These are phyloP conservation scores for Amanita rimosa DNA, from an alignment of 768 basidiomycete species.

Conservation along the genomic window DNA sequence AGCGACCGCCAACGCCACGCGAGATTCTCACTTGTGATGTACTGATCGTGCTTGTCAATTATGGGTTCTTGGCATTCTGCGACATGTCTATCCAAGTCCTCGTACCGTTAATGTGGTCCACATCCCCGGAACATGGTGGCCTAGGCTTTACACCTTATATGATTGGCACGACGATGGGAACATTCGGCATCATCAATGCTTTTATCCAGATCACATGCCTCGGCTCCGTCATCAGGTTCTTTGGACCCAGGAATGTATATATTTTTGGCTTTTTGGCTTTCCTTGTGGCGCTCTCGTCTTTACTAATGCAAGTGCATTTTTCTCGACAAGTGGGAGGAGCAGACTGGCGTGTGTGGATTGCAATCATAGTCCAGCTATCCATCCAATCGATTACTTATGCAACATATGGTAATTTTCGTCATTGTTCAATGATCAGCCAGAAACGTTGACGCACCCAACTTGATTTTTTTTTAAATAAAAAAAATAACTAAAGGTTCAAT, in stretches of 20 bases:
- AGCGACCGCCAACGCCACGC: background rate
- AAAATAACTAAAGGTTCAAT: slow-evolving; percentile 2
- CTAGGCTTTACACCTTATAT: slow-evolving; percentile 39
- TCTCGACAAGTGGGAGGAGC: slow-evolving; percentile 1
- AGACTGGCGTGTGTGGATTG: background rate
- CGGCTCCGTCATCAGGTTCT: slow-evolving; percentile 28
- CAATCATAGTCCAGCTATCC: background rate
- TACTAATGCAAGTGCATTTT: slow-evolving; percentile 6
- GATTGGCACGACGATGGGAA: slow-evolving; percentile 42
- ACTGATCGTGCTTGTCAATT: background rate
- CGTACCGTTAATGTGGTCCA: slow-evolving; percentile 26
- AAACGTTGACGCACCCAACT: background rate
- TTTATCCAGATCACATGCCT: slow-evolving; percentile 40
- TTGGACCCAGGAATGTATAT: slow-evolving; percentile 33
- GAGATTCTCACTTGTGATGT: background rate
- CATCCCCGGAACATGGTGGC: slow-evolving; percentile 42
- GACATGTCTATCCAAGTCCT: slow-evolving; percentile 1
- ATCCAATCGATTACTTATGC: background rate
- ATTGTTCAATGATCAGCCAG: background rate
- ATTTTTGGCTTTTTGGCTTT: slow-evolving; percentile 18
- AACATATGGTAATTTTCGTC: background rate
- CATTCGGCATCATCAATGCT: slow-evolving; percentile 41
- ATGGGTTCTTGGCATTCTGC: background rate
- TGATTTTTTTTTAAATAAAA: too few relatives aligned
- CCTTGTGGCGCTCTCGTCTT: slow-evolving; percentile 9